phyloP scores from a whole-genome alignment of 192 early-diverging fungal genomes.

The Spizellomyces punctatus region DNA sequence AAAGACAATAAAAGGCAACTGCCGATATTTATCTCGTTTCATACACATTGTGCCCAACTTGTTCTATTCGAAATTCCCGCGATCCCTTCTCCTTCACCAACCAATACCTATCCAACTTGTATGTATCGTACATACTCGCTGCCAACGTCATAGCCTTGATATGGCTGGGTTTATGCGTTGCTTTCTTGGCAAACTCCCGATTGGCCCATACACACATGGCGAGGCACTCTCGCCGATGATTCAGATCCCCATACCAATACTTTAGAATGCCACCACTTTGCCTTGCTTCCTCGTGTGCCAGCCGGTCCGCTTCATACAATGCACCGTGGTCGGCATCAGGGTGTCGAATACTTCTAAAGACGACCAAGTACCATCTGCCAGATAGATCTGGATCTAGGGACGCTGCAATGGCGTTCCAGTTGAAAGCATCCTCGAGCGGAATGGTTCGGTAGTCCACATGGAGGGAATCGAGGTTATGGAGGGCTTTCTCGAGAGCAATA shows the following conservation, averaged over 20 bases:
- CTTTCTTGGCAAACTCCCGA: slow-evolving; percentile 42
- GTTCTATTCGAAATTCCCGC: slow-evolving; percentile 24
- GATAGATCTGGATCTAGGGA: slow-evolving; percentile 27
- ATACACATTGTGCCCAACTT: background rate
- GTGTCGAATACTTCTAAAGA: slow-evolving; percentile 47
- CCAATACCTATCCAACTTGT: slow-evolving; percentile 50
- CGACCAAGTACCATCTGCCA: slow-evolving; percentile 54
- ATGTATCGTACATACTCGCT: slow-evolving; percentile 52
- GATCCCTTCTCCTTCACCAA: slow-evolving; percentile 26
- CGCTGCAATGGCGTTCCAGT: slow-evolving; percentile 47
- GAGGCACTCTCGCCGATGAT: slow-evolving; percentile 47
- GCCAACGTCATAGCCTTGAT: slow-evolving; percentile 45
- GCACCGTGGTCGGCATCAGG: slow-evolving; percentile 35
- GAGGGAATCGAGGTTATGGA: background rate
- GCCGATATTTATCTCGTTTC: background rate
- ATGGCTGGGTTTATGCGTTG: slow-evolving; percentile 47
- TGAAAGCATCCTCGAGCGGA: slow-evolving; percentile 35
- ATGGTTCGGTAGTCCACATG: slow-evolving; percentile 13
- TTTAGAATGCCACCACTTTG: slow-evolving; percentile 53
- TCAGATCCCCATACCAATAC: slow-evolving; percentile 57
- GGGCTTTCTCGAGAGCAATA: background rate
- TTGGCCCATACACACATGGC: slow-evolving; percentile 59
- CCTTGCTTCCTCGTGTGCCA: slow-evolving; percentile 52
- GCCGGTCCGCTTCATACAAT: slow-evolving; percentile 50
- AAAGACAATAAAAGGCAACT: no score